These are phyloP conservation scores for Tetrahymena malaccensis DNA, from an alignment of 73 alveolate species.

Conservation along the genomic window DNA sequence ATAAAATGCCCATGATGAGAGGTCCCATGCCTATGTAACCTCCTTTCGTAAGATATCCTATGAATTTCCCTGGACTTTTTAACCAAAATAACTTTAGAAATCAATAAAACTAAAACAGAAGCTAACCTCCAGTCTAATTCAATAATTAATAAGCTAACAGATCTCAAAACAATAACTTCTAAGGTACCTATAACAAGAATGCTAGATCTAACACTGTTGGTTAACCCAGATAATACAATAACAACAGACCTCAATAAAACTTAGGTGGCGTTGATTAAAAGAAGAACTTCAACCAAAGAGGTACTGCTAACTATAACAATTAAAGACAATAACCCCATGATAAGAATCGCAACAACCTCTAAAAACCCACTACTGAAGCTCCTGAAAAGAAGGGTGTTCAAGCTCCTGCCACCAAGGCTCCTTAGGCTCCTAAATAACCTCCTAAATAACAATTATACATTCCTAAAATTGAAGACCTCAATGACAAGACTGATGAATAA, in stretches of 20 bases:
- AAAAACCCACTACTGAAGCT: neutral
- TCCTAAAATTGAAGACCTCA: neutral
- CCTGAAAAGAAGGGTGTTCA: neutral
- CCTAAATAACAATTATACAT: neutral
- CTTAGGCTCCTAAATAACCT: neutral
- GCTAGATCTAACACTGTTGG: neutral
- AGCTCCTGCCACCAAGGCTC: neutral
- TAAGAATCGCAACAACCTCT: neutral
- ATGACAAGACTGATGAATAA: neutral
- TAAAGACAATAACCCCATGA: neutral
- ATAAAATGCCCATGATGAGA: neutral
- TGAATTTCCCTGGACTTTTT: neutral
- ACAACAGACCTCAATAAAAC: neutral
- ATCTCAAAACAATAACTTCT: neutral
- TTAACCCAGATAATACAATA: neutral
- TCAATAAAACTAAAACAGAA: neutral
- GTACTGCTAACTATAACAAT: neutral
- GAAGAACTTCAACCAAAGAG: neutral
- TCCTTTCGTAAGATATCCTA: neutral
- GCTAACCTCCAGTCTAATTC: neutral
- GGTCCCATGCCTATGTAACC: neutral
- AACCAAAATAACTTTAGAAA: neutral
- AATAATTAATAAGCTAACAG: neutral
- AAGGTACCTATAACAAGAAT: neutral
- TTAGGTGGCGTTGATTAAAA: too few species aligned